phyloP scores from a whole-genome alignment of 2,329 filamentous ascomycete species.

The Paramyrothecium sp. region DNA sequence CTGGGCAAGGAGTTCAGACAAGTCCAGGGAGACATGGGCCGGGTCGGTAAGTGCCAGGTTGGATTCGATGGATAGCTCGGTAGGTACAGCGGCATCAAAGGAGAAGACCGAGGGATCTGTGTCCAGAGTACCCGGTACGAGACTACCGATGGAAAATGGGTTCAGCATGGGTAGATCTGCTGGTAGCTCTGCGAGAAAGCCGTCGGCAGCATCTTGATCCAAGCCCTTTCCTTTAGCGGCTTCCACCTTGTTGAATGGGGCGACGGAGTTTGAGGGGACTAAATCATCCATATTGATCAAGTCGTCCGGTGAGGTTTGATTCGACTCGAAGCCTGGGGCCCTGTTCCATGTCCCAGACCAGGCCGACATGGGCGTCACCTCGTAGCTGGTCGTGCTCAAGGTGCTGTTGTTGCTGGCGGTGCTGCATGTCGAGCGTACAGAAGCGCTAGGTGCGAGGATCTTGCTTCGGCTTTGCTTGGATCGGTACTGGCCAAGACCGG shows the following conservation, averaged over 20 bases:
- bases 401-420: conserved; percentile 34
- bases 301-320: conserved; percentile 45
- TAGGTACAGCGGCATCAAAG: conserved; percentile 29
- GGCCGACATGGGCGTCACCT: conserved; percentile 47
- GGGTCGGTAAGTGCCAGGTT: conserved; percentile 35
- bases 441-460: conserved; percentile 44
- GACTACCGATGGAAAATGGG: conserved; percentile 23
- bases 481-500: conserved; percentile 29
- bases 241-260: neutral
- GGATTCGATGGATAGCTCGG: conserved; percentile 31
- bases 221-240: conserved; percentile 12
- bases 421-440: conserved; percentile 43
- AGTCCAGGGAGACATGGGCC: conserved; percentile 14
- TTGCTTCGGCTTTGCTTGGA: conserved; percentile 18
- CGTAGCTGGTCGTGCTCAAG: conserved; percentile 34
- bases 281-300: conserved; percentile 28
- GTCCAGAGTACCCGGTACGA: conserved; percentile 22
- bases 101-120: conserved; percentile 35
- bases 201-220: conserved; percentile 24
- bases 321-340: conserved; percentile 38
- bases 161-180: conserved; percentile 37
- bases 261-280: neutral
- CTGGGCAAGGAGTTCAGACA: conserved; percentile 12
- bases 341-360: conserved; percentile 39
- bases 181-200: conserved; percentile 39